phyloP scores from a whole-genome alignment of 139 green algal genomes.

The Chlamydomonas eustigma region DNA sequence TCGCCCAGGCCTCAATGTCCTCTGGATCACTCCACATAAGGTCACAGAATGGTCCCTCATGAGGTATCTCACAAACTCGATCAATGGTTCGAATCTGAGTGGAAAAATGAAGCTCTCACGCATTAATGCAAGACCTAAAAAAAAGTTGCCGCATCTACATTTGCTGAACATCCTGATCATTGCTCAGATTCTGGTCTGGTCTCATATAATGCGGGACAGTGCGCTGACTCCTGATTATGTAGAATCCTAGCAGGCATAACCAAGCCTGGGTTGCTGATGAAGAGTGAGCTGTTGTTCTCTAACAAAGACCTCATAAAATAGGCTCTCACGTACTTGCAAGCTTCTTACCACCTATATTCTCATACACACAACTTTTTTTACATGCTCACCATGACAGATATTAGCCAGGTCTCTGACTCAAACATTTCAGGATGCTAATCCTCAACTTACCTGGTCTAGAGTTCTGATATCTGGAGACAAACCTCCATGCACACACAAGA shows the following conservation, averaged over 20 bases:
- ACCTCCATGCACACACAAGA: constrained; percentile 96
- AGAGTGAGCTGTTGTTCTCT: too few species aligned
- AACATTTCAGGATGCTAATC: too few species aligned
- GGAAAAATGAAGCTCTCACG: too few species aligned
- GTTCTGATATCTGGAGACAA: constrained; percentile 88
- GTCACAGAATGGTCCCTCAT: constrained; percentile 96
- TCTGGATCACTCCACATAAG: constrained; percentile 99
- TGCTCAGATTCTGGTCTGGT: neutral
- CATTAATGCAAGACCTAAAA: neutral
- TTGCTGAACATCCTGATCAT: constrained; percentile 1
- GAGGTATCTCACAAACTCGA: constrained; percentile 94
- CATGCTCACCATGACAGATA: too few species aligned
- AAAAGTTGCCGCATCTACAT: neutral
- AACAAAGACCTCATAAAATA: too few species aligned
- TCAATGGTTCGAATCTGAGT: constrained; percentile 92
- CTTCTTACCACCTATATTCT: too few species aligned
- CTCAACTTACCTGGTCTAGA: constrained; percentile 86
- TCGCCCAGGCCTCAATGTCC: constrained; percentile 96
- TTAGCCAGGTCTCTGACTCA: too few species aligned
- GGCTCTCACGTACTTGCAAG: too few species aligned
- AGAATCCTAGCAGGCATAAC: neutral
- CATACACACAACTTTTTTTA: too few species aligned
- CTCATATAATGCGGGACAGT: neutral
- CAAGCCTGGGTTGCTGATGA: too few species aligned
- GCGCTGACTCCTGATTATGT: neutral